phyloP scores from a whole-genome alignment of 192 early-diverging fungal genomes.

The Backusella tarrabulga region DNA sequence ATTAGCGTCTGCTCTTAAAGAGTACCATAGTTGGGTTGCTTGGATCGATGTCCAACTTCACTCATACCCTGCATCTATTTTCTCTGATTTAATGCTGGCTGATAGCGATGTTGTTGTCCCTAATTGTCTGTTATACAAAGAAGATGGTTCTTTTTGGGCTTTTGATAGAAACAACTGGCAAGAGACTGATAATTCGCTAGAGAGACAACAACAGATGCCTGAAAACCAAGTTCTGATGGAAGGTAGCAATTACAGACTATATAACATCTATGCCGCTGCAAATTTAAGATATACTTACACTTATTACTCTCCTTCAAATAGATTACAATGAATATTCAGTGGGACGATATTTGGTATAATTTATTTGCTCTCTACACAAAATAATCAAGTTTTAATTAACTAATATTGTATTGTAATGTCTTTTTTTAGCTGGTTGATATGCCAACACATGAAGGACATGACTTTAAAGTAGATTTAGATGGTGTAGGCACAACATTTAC shows the following conservation, averaged over 20 bases:
- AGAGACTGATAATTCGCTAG: slow-evolving; percentile 54
- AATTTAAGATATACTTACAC: slow-evolving; percentile 22
- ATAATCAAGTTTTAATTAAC: neutral
- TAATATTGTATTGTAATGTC: neutral
- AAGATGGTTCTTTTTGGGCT: slow-evolving; percentile 28
- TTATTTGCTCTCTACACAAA: neutral
- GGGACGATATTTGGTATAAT: slow-evolving; percentile 16
- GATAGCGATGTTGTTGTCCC: slow-evolving; percentile 66
- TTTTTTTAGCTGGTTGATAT: slow-evolving; percentile 37
- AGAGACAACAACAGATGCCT: slow-evolving; percentile 23
- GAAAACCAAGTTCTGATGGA: slow-evolving; percentile 36
- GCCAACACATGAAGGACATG: slow-evolving; percentile 20
- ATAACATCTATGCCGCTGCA: neutral
- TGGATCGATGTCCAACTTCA: slow-evolving; percentile 70
- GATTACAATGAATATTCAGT: slow-evolving; percentile 31
- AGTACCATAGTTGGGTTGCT: slow-evolving; percentile 63
- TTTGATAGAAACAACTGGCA: slow-evolving; percentile 71
- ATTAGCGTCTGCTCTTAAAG: slow-evolving; percentile 50
- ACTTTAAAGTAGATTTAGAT: slow-evolving; percentile 46
- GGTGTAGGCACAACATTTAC: slow-evolving; percentile 69
- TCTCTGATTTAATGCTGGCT: slow-evolving; percentile 54
- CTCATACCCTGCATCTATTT: slow-evolving; percentile 52
- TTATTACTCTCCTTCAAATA: neutral
- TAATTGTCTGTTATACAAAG: slow-evolving; percentile 38
- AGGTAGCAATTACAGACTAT: neutral